Conservation (phyloP, 106 monocot genomes). For the Agapanthus africanus region DNA sequence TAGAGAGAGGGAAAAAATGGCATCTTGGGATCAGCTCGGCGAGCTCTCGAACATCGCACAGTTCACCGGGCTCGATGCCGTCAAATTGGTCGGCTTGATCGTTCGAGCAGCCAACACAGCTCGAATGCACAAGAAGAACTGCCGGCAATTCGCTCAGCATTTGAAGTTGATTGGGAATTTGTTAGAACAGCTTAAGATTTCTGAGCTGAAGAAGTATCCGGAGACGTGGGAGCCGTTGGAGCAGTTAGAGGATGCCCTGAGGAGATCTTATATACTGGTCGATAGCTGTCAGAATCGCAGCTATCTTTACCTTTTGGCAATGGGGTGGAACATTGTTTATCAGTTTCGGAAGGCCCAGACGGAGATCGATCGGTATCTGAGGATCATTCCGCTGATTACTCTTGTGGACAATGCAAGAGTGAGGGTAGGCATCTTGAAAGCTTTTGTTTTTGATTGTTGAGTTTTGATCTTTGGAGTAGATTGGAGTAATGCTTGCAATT, state of each 20-base stretch:
- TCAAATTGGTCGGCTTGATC: constrained; percentile 15
- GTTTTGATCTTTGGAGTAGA: no score
- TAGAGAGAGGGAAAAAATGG: constrained; percentile 14
- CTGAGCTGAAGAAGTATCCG: constrained; percentile 64
- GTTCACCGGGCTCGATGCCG: constrained; percentile 16
- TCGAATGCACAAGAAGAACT: constrained; percentile 18
- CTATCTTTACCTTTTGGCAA: constrained; percentile 51
- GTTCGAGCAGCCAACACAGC: constrained; percentile 14
- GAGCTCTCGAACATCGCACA: constrained; percentile 16
- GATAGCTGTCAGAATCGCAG: constrained; percentile 60
- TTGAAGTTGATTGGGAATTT: constrained; percentile 30
- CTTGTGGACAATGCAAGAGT: constrained; percentile 25
- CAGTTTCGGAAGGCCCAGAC: constrained; percentile 23
- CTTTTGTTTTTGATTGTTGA: background rate
- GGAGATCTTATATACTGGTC: constrained; percentile 51
- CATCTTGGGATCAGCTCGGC: constrained; percentile 25
- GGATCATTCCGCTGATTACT: constrained; percentile 20
- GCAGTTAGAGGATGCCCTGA: constrained; percentile 66
- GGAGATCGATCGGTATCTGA: constrained; percentile 22
- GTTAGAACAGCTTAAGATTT: constrained; percentile 51
- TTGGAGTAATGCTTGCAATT: no score
- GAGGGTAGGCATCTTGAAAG: constrained; percentile 5
- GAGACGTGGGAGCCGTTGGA: constrained; percentile 67
- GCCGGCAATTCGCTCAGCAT: constrained; percentile 21
- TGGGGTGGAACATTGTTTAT: constrained; percentile 52